Conservation (phyloP, 805 yeast genomes). For the Tanozyma kutaoensis region DNA sequence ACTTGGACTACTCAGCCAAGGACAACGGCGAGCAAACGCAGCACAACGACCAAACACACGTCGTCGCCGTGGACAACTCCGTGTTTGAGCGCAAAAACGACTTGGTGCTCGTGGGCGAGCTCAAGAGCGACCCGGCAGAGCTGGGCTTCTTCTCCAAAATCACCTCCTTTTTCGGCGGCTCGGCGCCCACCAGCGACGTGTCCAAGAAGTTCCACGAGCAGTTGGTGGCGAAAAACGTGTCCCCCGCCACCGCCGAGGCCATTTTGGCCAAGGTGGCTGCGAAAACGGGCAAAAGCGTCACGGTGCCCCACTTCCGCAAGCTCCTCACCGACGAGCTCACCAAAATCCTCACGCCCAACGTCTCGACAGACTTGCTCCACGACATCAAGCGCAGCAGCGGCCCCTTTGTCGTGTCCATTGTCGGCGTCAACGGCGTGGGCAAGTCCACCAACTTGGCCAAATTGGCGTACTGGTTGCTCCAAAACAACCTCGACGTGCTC, state of each 20-base stretch:
- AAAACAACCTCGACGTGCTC: conserved; percentile 73
- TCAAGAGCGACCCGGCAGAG: conserved; percentile 22
- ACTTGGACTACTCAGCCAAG: conserved; percentile 20
- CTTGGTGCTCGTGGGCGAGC: conserved; percentile 25
- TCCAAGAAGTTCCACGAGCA: conserved; percentile 59
- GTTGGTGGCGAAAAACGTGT: conserved; percentile 74
- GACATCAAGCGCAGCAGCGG: conserved; percentile 45
- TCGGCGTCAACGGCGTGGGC: conserved; percentile 97
- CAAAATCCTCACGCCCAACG: conserved; percentile 79
- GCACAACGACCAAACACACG: conserved; percentile 2
- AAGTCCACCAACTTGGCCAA: conserved; percentile 92
- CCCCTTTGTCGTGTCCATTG: conserved; percentile 94
- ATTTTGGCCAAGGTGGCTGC: conserved; percentile 36
- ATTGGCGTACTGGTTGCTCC: conserved; percentile 88
- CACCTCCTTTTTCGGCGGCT: conserved; percentile 22
- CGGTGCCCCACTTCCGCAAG: conserved; percentile 42
- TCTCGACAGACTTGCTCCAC: conserved; percentile 74
- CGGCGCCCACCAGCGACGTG: conserved; percentile 16
- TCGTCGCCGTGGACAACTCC: conserved; percentile 11
- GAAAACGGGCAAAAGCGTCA: conserved; percentile 40
- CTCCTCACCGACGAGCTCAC: conserved; percentile 57
- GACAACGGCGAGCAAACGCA: conserved; percentile 1
- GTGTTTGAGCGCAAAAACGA: conserved; percentile 25
- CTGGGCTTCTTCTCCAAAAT: conserved; percentile 22
- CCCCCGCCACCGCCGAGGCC: conserved; percentile 74